Evolutionary conservation across 768 basidiomycete species (phyloP), one percentile per base, ranked within the genome.

Genomic region (Erythrobasidium yunnanense): DNA sequence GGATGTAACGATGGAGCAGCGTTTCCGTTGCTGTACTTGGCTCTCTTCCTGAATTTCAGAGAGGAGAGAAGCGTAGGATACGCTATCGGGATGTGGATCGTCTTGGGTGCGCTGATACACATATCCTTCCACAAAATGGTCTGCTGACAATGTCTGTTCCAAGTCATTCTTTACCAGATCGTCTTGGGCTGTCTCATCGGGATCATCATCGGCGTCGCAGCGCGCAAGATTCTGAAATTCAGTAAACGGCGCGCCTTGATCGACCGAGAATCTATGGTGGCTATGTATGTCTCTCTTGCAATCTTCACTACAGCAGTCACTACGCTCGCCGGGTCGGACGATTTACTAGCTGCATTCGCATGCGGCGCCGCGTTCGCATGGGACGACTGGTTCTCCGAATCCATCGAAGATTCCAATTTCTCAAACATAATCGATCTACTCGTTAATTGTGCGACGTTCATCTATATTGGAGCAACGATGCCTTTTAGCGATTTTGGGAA

Each of bases 1-100:
- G 93, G 90, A 6, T 90, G 89, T 73, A 99, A 97, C 75, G 95
- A 99, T 68, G 95, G 95, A 33, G 93, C 93, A 0, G 90, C 92
- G 0, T 95, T 91, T 76, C 92, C 91, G 0, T 96, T 96, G 76
- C 80, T 97, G 29, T 77, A 76, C 68, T 74, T 99, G 66, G 83
- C 93, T 0, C 79, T 99, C 2, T 96, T 93, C 75, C 82, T 97
- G 68, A 82, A 85, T 63, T 77, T 91, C 45, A 87, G 92, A 66
- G 69, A 72, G 1, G 78, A 81, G 2, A 79, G 77, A 30, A 82
- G 82, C 0, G 76, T 72, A 23, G 73, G 73, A 15, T n/a, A 77
- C 13, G 90, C 92, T 0, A 77, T 96, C 1, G 80, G 83, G 51
- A 85, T 93, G 72, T 99, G 95, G 95, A 84, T 92, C 73, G 55